Evolutionary conservation across 257 asterid species (phyloP), one percentile per base, ranked within the genome.

Genomic region (Solanum chilense): DNA sequence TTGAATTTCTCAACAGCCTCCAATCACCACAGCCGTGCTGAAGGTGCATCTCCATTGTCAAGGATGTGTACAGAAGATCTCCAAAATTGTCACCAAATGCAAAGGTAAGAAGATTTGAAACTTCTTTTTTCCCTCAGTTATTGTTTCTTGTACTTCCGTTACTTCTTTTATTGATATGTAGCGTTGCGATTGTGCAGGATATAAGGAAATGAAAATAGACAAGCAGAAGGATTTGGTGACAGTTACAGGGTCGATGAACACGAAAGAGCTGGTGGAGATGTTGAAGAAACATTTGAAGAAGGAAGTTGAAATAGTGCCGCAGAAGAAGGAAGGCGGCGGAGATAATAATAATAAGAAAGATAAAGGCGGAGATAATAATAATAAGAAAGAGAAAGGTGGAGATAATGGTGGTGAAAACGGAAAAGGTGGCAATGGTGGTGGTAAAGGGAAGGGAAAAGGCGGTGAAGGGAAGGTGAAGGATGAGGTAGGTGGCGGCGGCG

Each of bases 211-310:
- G 89, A 92, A 93, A 80, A 56, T 95, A 13, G 98, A 97, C 89
- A 88, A 44, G 89, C 91, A 92, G 71, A 94, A 92, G 90, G 98
- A 94, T 66, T 84, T 88, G 86, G 96, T 97, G 68, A 95, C 95
- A 23, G 98, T 95, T 71, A 95, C 93, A 41, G 99, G 99, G 69
- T 91, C 98, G 25, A 92, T 97, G 88, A 98, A 95, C 90, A 91
- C 94, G 95, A 94, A 92, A 78, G 94, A 92, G 7, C 77, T 97
- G 82, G 95, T 88, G 3, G 95, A 90, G 84, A 68, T 75, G 71
- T 89, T 97, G 64, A 94, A 94, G 93, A 97, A 94, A 92, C 95
- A 90, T 85, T 62, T 94, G 82, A 95, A 94, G 90, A 92, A 88
- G 88, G 91, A 92, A 10, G 98, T 95, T 7, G 93, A 92, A 29